These are phyloP conservation scores for Kodamaea neixiangensis DNA, from an alignment of 805 yeast species.

Conservation along the genomic window DNA sequence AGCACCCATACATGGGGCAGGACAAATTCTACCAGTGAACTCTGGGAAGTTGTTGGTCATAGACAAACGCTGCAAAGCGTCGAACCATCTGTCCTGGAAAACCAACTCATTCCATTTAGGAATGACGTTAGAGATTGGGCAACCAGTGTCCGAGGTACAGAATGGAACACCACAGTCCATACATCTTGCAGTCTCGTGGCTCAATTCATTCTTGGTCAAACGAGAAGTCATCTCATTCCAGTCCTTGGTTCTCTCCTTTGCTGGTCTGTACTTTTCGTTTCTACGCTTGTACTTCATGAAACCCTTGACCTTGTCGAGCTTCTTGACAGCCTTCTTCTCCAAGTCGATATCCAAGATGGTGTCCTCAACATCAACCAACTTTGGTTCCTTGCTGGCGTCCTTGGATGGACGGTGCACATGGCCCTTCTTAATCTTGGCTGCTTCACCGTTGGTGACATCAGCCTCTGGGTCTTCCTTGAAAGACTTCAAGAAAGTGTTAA, in stretches of 20 bases:
- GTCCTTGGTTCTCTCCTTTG: conserved; percentile 75
- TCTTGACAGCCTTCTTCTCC: conserved; percentile 61
- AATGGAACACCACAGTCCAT: conserved; percentile 99
- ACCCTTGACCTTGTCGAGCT: conserved; percentile 80
- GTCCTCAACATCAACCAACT: conserved; percentile 87
- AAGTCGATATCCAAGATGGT: conserved; percentile 69
- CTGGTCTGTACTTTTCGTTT: conserved; percentile 79
- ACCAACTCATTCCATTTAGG: conserved; percentile 98
- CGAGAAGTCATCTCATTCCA: conserved; percentile 90
- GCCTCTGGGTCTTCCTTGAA: conserved; percentile 81
- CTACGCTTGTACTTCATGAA: conserved; percentile 93
- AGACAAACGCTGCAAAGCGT: conserved; percentile 85
- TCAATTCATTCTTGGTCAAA: conserved; percentile 80
- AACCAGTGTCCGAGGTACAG: conserved; percentile 97
- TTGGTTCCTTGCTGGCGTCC: conserved; percentile 60
- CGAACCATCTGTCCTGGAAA: conserved; percentile 91
- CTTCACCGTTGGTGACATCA: conserved; percentile 89
- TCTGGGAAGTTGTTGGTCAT: conserved; percentile 99
- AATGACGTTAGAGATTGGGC: conserved; percentile 95
- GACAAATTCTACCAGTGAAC: conserved; percentile 97
- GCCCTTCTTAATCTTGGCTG: conserved; percentile 55
- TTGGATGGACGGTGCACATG: conserved; percentile 40
- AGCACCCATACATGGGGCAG: conserved; percentile 99
- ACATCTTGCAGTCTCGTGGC: conserved; percentile 94
- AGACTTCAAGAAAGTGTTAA: conserved; percentile 63